Evolutionary conservation across 805 yeast species (phyloP).

Genomic region (Wickerhamiella nectarea): DNA sequence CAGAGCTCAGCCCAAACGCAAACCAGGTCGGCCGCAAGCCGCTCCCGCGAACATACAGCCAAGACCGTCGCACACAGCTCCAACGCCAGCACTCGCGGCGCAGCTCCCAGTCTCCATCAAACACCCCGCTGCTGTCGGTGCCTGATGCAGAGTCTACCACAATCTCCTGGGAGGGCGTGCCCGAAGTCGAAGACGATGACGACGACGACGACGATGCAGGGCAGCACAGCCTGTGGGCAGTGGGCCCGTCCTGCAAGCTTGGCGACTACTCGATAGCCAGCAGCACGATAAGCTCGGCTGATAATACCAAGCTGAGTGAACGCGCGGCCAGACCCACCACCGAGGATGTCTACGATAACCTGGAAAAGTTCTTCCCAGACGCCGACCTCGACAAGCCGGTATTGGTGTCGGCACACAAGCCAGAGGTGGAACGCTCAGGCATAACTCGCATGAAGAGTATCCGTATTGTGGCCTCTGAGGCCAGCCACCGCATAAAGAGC

Average conservation of each 20-base stretch:
- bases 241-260: slow-evolving; percentile 22
- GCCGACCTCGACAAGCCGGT: slow-evolving; percentile 88
- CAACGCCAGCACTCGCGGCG: neutral
- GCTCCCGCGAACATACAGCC: slow-evolving; percentile 6
- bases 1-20: slow-evolving; percentile 19
- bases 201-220: slow-evolving; percentile 20
- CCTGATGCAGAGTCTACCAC: slow-evolving; percentile 6
- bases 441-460: slow-evolving; percentile 69
- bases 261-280: neutral
- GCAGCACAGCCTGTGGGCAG: slow-evolving; percentile 51
- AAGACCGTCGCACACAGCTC: slow-evolving; percentile 13
- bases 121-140: neutral
- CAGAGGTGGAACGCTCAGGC: slow-evolving; percentile 17
- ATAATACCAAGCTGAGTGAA: slow-evolving; percentile 11
- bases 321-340: slow-evolving; percentile 89
- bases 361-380: slow-evolving; percentile 84
- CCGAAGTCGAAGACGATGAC: slow-evolving; percentile 30
- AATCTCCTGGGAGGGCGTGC: slow-evolving; percentile 53
- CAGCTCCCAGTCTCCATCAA: neutral
- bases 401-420: slow-evolving; percentile 29
- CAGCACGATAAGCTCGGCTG: slow-evolving; percentile 7
- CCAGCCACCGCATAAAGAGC: slow-evolving; percentile 36
- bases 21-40: slow-evolving; percentile 5
- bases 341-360: slow-evolving; percentile 80
- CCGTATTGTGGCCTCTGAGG: slow-evolving; percentile 86